Evolutionary conservation across 306 rosid genomes (phyloP), one percentile per base, ranked within the genome.

Genomic region (Senna siamea): DNA sequence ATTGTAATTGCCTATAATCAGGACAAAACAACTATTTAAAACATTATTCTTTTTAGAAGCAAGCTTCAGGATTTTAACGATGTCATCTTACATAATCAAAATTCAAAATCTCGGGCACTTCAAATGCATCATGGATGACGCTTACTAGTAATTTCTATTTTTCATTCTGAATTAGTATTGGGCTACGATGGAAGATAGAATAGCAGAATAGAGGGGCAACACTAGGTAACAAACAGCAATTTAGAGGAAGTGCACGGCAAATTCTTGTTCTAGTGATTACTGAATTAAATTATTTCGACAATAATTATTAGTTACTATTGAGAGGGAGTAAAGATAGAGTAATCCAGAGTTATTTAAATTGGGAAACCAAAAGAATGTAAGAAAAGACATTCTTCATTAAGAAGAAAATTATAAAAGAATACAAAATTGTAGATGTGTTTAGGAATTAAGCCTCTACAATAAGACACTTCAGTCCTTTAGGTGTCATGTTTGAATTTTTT

Each of bases 391-490:
- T 58, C 59, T 58, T 63, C 30, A 72, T 47, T 76, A 3, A 76
- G 68, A 63, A 2, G 18, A 58, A 44, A 46, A 58, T 62, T 2
- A 19, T 22, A 23, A 4, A 66, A 58, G 15, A 52, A 75, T 55
- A 74, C 70, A 82, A 86, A 73, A 78, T 9, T 43, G 66, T 52
- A 51, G 44, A 32, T 26, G 28, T 35, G 17, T 12, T 34, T 47
- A 9, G 61, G 71, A 66, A 19, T 67, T 34, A 66, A 64, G 54
- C 73, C 73, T 83, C 84, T 52, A 73, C 79, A 76, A 38, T 70
- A 68, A 76, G 78, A 51, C 69, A 86, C 85, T 70, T 78, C 34
- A 77, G 72, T 40, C 69, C 68, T 70, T 74, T 74, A 12, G 76
- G 22, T 9, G 70, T 55, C 70, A 76, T 46, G 50, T 54, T 72